These are phyloP conservation scores for Collariella sp. DNA, from an alignment of 495 filamentous ascomycete genomes.

Conservation along the genomic window DNA sequence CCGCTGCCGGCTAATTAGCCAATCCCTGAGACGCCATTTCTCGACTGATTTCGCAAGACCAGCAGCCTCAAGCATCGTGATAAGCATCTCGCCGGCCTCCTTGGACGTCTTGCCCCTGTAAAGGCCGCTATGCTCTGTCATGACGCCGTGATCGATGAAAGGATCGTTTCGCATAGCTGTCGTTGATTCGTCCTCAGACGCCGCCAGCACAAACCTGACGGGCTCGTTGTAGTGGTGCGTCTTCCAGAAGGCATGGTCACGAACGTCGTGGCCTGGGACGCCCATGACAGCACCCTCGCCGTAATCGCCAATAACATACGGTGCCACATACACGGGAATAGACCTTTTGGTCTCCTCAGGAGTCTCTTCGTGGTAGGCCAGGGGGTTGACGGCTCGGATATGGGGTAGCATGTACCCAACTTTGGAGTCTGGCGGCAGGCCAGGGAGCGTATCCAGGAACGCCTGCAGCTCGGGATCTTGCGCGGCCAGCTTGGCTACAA, in stretches of 20 bases:
- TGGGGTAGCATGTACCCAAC: conserved; percentile 58
- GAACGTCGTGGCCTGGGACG: conserved; percentile 72
- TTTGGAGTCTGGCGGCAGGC: conserved; percentile 61
- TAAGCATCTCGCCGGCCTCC: conserved; percentile 53
- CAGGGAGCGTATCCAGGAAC: conserved; percentile 56
- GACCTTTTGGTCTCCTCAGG: conserved; percentile 41
- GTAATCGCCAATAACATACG: conserved; percentile 81
- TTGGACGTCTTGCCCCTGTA: conserved; percentile 52
- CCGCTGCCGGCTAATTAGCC: conserved; percentile 79
- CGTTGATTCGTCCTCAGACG: conserved; percentile 41
- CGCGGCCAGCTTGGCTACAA: conserved; percentile 55
- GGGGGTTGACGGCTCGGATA: conserved; percentile 56
- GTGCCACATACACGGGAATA: conserved; percentile 70
- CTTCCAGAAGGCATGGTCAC: conserved; percentile 73
- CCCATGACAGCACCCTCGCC: conserved; percentile 90
- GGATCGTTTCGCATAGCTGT: conserved; percentile 34
- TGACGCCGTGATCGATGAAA: conserved; percentile 54
- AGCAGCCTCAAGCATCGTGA: conserved; percentile 48
- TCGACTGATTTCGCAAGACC: conserved; percentile 50
- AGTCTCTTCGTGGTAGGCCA: conserved; percentile 47
- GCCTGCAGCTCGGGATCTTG: conserved; percentile 50
- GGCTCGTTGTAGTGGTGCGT: conserved; percentile 48
- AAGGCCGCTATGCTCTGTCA: conserved; percentile 54
- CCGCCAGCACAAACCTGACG: conserved; percentile 46
- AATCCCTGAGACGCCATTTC: conserved; percentile 73